Percentiles rank a stretch among this genome's conserved stretches.
phyloP scores from a whole-genome alignment of 2,329 filamentous ascomycete species.

The Fusarium cicatricum region DNA sequence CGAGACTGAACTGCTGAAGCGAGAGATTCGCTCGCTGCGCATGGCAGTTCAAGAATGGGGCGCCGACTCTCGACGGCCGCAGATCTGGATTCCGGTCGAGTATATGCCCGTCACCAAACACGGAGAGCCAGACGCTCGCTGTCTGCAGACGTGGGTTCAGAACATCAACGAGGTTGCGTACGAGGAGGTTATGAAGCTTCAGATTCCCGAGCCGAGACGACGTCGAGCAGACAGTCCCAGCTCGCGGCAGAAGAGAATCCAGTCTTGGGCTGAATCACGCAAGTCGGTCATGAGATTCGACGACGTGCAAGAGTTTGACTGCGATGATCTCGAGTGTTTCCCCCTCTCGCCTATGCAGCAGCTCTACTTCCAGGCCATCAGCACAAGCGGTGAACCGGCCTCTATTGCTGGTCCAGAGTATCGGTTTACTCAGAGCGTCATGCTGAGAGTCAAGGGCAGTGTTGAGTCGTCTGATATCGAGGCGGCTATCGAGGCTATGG shows the following conservation, averaged over 20 bases:
- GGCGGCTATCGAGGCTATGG: constrained; percentile 58
- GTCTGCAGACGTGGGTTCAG: constrained; percentile 62
- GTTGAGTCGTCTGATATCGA: constrained; percentile 55
- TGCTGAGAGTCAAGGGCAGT: constrained; percentile 55
- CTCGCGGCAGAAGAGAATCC: constrained; percentile 7
- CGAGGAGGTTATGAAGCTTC: constrained; percentile 55
- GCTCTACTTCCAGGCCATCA: constrained; percentile 61
- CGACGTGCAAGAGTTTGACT: constrained; percentile 10
- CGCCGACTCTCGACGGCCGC: constrained; percentile 48
- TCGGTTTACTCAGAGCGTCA: constrained; percentile 60
- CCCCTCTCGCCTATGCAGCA: constrained; percentile 63
- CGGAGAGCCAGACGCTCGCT: constrained; percentile 53
- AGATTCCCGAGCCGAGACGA: constrained; percentile 50
- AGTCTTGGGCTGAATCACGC: constrained; percentile 26
- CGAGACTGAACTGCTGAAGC: constrained; percentile 52
- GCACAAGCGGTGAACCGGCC: constrained; percentile 45
- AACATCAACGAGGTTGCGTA: constrained; percentile 59
- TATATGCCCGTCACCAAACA: constrained; percentile 54
- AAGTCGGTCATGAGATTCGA: constrained; percentile 45
- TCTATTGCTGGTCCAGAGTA: constrained; percentile 48
- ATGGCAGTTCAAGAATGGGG: constrained; percentile 50
- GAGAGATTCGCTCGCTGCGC: constrained; percentile 53
- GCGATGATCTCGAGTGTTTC: constrained; percentile 49
- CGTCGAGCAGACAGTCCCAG: not conserved
- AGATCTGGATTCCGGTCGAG: constrained; percentile 58